Conservation (phyloP, 73 alveolate genomes). For the Paramecium bursaria region DNA sequence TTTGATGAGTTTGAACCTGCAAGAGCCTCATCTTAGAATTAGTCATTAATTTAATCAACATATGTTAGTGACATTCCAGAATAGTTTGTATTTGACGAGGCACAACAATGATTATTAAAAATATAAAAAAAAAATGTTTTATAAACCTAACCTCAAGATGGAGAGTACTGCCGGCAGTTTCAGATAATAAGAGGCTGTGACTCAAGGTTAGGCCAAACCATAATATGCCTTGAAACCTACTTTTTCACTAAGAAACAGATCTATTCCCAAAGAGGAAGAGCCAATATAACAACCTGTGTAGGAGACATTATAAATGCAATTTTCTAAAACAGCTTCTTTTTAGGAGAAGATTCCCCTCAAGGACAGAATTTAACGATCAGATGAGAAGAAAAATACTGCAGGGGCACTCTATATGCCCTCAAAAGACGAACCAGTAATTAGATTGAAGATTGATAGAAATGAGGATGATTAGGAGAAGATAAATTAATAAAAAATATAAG, state of each 20-base stretch:
- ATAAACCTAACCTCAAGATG: constrained; percentile 55
- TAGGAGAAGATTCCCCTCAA: constrained; percentile 46
- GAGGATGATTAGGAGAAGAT: neutral
- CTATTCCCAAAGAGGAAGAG: constrained; percentile 9
- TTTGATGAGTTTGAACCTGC: constrained; percentile 76
- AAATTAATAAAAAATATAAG: neutral
- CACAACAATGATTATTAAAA: constrained; percentile 47
- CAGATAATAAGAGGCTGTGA: neutral
- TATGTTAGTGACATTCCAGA: constrained; percentile 79
- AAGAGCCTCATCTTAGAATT: constrained; percentile 79
- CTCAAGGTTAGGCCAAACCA: neutral
- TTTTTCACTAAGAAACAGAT: constrained; percentile 32
- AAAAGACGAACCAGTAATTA: constrained; percentile 13
- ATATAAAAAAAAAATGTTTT: neutral
- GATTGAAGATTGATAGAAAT: constrained; percentile 13
- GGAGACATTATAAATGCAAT: neutral
- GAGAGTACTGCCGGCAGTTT: constrained; percentile 47
- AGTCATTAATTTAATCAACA: constrained; percentile 75
- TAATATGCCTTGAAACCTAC: constrained; percentile 32
- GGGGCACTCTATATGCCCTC: constrained; percentile 28
- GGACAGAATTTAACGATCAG: constrained; percentile 59
- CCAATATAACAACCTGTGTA: neutral
- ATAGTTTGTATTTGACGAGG: constrained; percentile 81
- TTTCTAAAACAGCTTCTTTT: constrained; percentile 23
- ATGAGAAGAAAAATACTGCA: constrained; percentile 40